Percentiles rank a stretch among this genome's conserved stretches.
phyloP scores from a whole-genome alignment of 805 yeast genomes.

The Candida arabinofermentans region DNA sequence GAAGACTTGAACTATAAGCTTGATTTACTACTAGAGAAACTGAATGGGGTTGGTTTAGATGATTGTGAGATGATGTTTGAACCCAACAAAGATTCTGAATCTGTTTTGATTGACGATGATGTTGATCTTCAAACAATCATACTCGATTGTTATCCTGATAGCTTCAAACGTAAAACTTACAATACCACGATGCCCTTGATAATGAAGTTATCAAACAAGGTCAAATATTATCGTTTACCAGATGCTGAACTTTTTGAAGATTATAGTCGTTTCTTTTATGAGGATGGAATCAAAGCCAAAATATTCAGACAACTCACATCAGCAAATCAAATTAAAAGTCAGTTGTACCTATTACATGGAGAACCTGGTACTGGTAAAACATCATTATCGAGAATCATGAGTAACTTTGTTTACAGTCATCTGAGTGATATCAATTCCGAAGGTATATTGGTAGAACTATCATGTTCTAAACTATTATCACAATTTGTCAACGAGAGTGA shows the following conservation, averaged over 20 bases:
- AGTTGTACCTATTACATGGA: slow-evolving; percentile 34
- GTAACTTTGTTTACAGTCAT: slow-evolving; percentile 16
- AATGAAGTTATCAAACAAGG: slow-evolving; percentile 2
- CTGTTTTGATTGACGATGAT: not conserved
- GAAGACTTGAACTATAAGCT: not conserved
- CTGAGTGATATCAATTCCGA: slow-evolving; percentile 4
- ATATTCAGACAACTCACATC: slow-evolving; percentile 5
- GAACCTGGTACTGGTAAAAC: slow-evolving; percentile 49
- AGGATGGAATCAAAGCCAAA: slow-evolving; percentile 6
- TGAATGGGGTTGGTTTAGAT: not conserved
- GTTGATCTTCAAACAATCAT: not conserved
- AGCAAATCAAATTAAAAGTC: not conserved
- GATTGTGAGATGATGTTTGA: not conserved
- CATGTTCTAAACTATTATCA: slow-evolving; percentile 41
- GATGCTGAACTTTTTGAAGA: slow-evolving; percentile 5
- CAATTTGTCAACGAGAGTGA: slow-evolving; percentile 46
- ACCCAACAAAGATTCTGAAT: not conserved
- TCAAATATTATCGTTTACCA: slow-evolving; percentile 8
- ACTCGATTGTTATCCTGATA: not conserved
- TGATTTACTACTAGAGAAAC: not conserved
- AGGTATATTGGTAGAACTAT: slow-evolving; percentile 37
- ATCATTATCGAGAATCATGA: slow-evolving; percentile 36
- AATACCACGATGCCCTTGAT: not conserved
- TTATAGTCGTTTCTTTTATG: slow-evolving; percentile 5
- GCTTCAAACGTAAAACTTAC: not conserved